A percentile compares a stretch with the other conserved stretches of the same genome.
Conservation (phyloP, 345 rosid genomes). For the Lumnitzera racemosa region DNA sequence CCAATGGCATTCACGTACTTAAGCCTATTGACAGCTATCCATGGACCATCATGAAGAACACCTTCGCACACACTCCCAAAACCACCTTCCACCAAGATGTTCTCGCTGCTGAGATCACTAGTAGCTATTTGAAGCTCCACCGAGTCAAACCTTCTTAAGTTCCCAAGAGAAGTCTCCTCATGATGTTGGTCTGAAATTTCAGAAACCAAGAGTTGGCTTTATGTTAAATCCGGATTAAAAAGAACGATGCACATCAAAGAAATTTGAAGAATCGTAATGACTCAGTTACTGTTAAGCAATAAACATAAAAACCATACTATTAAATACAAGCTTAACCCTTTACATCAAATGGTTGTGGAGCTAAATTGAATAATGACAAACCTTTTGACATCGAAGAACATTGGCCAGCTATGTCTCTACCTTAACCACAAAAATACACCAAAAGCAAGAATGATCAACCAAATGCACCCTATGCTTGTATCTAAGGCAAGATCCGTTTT, state of each 20-base stretch:
- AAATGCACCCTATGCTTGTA: slow-evolving; percentile 51
- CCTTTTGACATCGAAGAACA: slow-evolving; percentile 84
- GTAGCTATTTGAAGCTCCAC: slow-evolving; percentile 86
- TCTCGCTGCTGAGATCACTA: slow-evolving; percentile 75
- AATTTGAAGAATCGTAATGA: not conserved
- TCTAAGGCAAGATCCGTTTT: slow-evolving; percentile 71
- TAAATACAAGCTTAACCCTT: too few relatives aligned
- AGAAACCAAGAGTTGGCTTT: not conserved
- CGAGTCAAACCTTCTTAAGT: slow-evolving; percentile 76
- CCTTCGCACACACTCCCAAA: slow-evolving; percentile 93
- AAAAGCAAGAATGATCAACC: slow-evolving; percentile 53
- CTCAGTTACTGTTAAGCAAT: too few relatives aligned
- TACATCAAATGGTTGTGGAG: not conserved
- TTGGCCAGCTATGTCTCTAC: slow-evolving; percentile 55
- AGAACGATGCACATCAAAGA: not conserved
- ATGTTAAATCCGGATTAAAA: not conserved
- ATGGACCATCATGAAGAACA: slow-evolving; percentile 62
- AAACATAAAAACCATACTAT: too few relatives aligned
- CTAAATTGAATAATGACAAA: not conserved
- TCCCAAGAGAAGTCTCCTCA: slow-evolving; percentile 82
- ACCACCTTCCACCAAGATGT: slow-evolving; percentile 89
- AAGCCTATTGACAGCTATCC: slow-evolving; percentile 90
- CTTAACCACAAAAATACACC: slow-evolving; percentile 83
- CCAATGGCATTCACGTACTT: slow-evolving; percentile 45
- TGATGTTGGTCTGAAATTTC: slow-evolving; percentile 40